Evolutionary conservation across 257 asterid genomes (phyloP).

Genomic region (Gentiana dahurica): DNA sequence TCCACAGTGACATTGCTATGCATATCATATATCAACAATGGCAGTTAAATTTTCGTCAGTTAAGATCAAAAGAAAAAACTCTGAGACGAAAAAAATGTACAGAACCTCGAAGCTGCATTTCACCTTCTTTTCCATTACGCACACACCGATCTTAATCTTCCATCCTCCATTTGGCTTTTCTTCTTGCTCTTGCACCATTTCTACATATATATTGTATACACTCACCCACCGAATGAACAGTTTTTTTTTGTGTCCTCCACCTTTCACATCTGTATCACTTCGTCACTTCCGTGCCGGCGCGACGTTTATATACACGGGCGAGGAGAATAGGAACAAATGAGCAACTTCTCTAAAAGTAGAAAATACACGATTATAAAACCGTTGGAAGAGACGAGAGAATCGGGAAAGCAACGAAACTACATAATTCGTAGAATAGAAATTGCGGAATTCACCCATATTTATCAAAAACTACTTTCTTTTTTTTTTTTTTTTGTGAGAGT

Average conservation of each 20-base stretch:
- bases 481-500: no score
- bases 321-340: no score
- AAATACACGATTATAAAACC: background rate
- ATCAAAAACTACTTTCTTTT: no score
- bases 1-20: background rate
- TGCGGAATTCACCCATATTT: no score
- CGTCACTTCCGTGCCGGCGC: no score
- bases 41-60: background rate
- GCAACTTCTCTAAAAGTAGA: background rate
- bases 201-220: conserved; percentile 18
- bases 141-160: conserved; percentile 73
- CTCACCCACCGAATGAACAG: background rate
- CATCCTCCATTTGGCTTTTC: conserved; percentile 17
- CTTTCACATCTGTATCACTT: no score
- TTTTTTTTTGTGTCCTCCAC: no score
- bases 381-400: no score
- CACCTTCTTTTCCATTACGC: conserved; percentile 99
- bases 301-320: no score
- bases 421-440: no score
- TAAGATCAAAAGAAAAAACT: conserved; percentile 16
- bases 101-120: conserved; percentile 97
- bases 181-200: background rate
- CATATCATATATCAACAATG: conserved; percentile 1
- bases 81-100: conserved; percentile 24
- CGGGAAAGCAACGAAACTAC: no score